Percentiles rank a stretch among this genome's conserved stretches.
Evolutionary conservation across 2,329 filamentous ascomycete species (phyloP).

Genomic region (Gaeumannomyces tritici): DNA sequence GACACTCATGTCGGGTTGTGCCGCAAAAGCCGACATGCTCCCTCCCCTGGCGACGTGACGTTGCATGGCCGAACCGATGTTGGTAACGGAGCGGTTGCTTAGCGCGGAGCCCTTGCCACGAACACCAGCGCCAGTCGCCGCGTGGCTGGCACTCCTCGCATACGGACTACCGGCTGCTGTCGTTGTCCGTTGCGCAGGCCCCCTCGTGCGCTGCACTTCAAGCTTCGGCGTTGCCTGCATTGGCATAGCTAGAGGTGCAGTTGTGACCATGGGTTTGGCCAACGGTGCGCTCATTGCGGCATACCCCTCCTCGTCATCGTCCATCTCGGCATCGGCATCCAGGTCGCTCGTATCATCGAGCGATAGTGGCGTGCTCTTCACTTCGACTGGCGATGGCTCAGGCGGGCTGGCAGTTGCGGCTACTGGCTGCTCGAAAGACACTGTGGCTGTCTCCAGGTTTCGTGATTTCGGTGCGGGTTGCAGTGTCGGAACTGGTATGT

Average conservation of each 20-base stretch:
- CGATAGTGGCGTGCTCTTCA: neutral
- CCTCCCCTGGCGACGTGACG: conserved; percentile 9
- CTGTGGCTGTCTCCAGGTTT: conserved; percentile 8
- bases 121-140: neutral
- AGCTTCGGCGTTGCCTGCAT: conserved; percentile 19
- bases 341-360: conserved; percentile 13
- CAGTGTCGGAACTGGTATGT: neutral
- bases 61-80: conserved; percentile 33
- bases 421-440: neutral
- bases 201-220: conserved; percentile 23
- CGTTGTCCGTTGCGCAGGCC: conserved; percentile 20
- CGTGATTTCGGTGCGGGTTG: conserved; percentile 9
- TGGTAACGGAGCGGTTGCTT: conserved; percentile 16
- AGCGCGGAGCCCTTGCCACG: neutral
- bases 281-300: conserved; percentile 36
- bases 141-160: conserved; percentile 3
- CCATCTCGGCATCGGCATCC: conserved; percentile 37
- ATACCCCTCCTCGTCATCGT: conserved; percentile 44
- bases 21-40: conserved; percentile 18
- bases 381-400: neutral
- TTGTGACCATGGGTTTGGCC: conserved; percentile 18
- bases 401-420: neutral
- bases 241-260: conserved; percentile 15
- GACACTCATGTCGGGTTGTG: conserved; percentile 28
- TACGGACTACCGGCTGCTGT: conserved; percentile 7